These are phyloP conservation scores for Allomyces macrogynus DNA, from an alignment of 192 early-diverging fungal species.

Conservation along the genomic window DNA sequence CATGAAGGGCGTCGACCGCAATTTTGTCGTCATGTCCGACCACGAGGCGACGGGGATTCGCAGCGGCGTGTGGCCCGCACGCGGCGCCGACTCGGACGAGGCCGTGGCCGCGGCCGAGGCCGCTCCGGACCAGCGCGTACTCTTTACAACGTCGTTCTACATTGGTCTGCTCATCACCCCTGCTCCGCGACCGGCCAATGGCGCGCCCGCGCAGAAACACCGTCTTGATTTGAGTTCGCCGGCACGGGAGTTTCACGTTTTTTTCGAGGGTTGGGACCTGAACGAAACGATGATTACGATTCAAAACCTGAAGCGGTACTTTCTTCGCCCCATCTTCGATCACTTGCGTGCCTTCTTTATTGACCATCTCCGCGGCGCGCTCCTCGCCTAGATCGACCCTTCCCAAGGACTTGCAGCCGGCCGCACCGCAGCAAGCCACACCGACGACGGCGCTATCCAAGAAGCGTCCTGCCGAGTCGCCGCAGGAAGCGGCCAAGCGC, in stretches of 20 bases:
- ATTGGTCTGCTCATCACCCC: constrained; percentile 57
- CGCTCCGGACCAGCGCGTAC: constrained; percentile 7
- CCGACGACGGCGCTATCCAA: too few relatives aligned
- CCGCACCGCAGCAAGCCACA: too few relatives aligned
- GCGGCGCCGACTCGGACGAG: neutral
- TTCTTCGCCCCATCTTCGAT: neutral
- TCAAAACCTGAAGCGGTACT: neutral
- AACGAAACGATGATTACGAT: neutral
- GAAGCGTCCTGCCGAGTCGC: too few relatives aligned
- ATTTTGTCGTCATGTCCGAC: constrained; percentile 35
- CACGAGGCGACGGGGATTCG: constrained; percentile 21
- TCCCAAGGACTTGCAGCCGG: too few relatives aligned
- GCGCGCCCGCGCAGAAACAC: neutral
- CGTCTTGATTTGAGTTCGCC: neutral
- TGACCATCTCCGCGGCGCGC: too few relatives aligned
- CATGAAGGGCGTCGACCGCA: constrained; percentile 65
- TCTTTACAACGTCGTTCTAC: constrained; percentile 72
- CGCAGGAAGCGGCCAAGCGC: too few relatives aligned
- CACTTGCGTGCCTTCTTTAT: too few relatives aligned
- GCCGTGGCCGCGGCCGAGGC: neutral
- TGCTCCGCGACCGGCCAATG: constrained; percentile 21
- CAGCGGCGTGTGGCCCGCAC: neutral
- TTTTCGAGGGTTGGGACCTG: neutral
- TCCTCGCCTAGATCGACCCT: too few relatives aligned
- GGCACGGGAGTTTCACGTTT: neutral